phyloP scores from a whole-genome alignment of 164 flowering plant genomes.

The Houttuynia cordata region DNA sequence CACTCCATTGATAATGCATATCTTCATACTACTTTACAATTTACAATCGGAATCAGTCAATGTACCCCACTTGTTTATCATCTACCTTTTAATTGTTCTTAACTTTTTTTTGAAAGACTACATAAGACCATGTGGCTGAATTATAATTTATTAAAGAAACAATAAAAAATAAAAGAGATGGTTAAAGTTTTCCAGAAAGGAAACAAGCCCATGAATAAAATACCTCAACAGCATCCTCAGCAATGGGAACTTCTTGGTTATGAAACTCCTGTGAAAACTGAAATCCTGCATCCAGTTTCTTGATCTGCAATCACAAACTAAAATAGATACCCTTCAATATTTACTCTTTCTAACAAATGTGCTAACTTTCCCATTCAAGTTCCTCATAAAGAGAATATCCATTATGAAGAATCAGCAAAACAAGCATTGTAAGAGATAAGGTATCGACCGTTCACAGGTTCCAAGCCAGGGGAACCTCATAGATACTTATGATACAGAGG shows the following conservation, averaged over 20 bases:
- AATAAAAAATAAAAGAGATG: too few relatives aligned
- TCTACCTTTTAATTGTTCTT: too few relatives aligned
- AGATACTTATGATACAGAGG: background rate
- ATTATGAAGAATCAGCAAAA: too few relatives aligned
- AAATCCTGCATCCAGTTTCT: constrained; percentile 31
- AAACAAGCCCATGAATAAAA: background rate
- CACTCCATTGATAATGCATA: too few relatives aligned
- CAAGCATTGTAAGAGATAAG: too few relatives aligned
- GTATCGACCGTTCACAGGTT: background rate
- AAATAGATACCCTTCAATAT: constrained; percentile 11
- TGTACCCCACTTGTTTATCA: too few relatives aligned
- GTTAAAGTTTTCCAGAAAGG: background rate
- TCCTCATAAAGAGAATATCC: too few relatives aligned
- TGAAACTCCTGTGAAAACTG: constrained; percentile 24
- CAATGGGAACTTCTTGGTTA: constrained; percentile 40
- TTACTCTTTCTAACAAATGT: background rate
- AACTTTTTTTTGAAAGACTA: too few relatives aligned
- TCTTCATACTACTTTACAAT: too few relatives aligned
- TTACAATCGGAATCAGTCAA: too few relatives aligned
- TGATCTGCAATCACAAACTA: constrained; percentile 51
- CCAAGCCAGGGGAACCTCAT: background rate
- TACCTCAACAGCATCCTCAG: constrained; percentile 83
- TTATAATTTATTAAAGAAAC: too few relatives aligned
- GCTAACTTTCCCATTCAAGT: background rate
- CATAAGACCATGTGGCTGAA: too few relatives aligned